phyloP scores from a whole-genome alignment of 2,329 filamentous ascomycete genomes.

The Cucurbitaria berberidis region DNA sequence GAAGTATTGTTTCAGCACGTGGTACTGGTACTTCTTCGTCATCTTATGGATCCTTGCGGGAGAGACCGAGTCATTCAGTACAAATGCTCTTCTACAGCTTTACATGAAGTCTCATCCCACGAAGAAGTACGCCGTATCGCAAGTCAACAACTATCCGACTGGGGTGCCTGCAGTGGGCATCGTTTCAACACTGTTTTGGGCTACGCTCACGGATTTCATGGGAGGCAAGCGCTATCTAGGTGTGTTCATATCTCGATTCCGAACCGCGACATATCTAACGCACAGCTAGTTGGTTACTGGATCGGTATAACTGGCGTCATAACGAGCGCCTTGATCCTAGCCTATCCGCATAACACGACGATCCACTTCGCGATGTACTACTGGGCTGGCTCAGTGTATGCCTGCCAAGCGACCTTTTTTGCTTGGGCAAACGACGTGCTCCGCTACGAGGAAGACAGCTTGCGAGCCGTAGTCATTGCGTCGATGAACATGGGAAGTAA shows the following conservation, averaged over 20 bases:
- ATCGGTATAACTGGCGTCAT: constrained; percentile 69
- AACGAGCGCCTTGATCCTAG: constrained; percentile 68
- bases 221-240: constrained; percentile 68
- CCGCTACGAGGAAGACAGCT: constrained; percentile 66
- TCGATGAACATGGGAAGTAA: constrained; percentile 69
- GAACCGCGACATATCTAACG: constrained; percentile 3
- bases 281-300: constrained; percentile 55
- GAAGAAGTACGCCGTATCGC: constrained; percentile 54
- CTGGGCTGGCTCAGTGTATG: constrained; percentile 72
- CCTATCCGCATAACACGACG: constrained; percentile 57
- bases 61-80: constrained; percentile 73
- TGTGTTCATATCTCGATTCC: constrained; percentile 3
- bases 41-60: constrained; percentile 73
- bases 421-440: constrained; percentile 77
- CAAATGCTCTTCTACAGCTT: constrained; percentile 64
- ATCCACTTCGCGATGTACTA: constrained; percentile 71
- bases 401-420: constrained; percentile 76
- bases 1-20: constrained; percentile 63
- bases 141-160: constrained; percentile 62
- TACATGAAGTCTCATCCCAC: constrained; percentile 58
- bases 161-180: constrained; percentile 61
- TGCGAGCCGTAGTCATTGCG: constrained; percentile 70
- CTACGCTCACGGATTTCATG: constrained; percentile 69
- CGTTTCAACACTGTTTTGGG: constrained; percentile 69
- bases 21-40: constrained; percentile 71